These are phyloP conservation scores for Batrachochytrium dendrobatidis DNA, from an alignment of 371 early-diverging fungal genomes.

Conservation along the genomic window DNA sequence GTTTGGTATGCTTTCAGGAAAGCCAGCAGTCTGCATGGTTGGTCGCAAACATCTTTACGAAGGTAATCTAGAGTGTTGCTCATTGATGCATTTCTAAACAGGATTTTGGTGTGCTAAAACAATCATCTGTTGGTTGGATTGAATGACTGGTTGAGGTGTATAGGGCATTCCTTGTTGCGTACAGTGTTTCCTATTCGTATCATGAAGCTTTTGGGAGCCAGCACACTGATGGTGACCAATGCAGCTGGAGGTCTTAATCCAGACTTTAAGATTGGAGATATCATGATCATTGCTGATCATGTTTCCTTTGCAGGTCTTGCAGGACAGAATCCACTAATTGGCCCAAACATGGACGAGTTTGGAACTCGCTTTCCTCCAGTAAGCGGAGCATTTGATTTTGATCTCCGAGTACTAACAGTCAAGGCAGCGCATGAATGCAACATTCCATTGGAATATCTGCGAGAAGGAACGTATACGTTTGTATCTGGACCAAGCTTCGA, in stretches of 20 bases:
- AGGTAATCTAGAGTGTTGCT: too few relatives aligned
- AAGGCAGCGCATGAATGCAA: constrained; percentile 20
- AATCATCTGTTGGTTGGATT: too few relatives aligned
- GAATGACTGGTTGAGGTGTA: too few relatives aligned
- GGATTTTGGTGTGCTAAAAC: too few relatives aligned
- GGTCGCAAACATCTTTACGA: constrained; percentile 34
- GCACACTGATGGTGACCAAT: constrained; percentile 66
- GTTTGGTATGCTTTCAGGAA: constrained; percentile 74
- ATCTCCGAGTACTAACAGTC: constrained; percentile 56
- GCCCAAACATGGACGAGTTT: constrained; percentile 73
- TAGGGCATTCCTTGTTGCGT: constrained; percentile 71
- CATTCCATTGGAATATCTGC: constrained; percentile 12
- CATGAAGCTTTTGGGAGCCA: constrained; percentile 72
- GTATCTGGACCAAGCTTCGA: constrained; percentile 90
- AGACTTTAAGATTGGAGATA: constrained; percentile 72
- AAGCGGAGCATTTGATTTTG: constrained; percentile 82
- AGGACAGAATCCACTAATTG: constrained; percentile 75
- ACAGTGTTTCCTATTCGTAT: constrained; percentile 85
- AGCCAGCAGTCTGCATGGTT: constrained; percentile 35
- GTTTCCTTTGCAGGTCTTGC: constrained; percentile 75
- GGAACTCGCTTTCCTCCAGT: constrained; percentile 91
- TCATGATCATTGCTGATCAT: constrained; percentile 85
- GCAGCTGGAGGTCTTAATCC: constrained; percentile 87
- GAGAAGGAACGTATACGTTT: constrained; percentile 80
- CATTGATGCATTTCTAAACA: too few relatives aligned